Percentiles rank a stretch among this genome's conserved stretches.
Evolutionary conservation across 768 basidiomycete genomes (phyloP).

Genomic region (Tricholoma terreum): DNA sequence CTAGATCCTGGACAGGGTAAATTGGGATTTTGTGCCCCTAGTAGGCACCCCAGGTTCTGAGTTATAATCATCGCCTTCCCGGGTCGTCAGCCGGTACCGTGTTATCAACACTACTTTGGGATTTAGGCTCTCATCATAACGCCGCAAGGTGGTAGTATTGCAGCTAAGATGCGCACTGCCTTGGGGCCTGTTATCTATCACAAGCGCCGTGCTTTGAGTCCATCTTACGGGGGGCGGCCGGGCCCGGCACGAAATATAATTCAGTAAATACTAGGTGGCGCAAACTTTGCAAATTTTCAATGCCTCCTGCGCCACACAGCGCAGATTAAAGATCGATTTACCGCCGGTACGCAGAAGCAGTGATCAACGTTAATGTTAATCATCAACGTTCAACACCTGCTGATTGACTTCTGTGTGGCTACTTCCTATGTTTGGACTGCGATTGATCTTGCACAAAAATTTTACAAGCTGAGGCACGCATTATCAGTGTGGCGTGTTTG

Average conservation of each 20-base stretch:
- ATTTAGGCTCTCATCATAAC: not conserved
- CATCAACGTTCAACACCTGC: not conserved
- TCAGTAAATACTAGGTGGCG: not conserved
- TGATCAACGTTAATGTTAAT: no score
- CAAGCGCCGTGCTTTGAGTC: no score
- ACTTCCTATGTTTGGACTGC: no score
- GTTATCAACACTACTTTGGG: not conserved
- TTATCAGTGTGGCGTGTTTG: conserved; percentile 3
- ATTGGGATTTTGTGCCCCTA: not conserved
- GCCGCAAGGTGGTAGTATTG: no score
- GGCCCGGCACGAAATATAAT: no score
- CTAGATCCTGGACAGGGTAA: not conserved
- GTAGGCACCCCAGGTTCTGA: not conserved
- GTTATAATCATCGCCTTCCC: not conserved
- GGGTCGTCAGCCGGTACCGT: not conserved
- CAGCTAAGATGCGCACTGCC: no score
- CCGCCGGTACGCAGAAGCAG: not conserved
- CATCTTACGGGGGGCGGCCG: no score
- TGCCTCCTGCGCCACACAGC: not conserved
- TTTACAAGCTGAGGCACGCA: not conserved
- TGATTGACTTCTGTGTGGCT: not conserved
- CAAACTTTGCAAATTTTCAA: not conserved
- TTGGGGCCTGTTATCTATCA: no score
- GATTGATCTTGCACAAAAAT: no score
- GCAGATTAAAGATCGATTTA: not conserved